Conservation (phyloP, 2,329 filamentous ascomycete genomes). For the Botrytis medusae region DNA sequence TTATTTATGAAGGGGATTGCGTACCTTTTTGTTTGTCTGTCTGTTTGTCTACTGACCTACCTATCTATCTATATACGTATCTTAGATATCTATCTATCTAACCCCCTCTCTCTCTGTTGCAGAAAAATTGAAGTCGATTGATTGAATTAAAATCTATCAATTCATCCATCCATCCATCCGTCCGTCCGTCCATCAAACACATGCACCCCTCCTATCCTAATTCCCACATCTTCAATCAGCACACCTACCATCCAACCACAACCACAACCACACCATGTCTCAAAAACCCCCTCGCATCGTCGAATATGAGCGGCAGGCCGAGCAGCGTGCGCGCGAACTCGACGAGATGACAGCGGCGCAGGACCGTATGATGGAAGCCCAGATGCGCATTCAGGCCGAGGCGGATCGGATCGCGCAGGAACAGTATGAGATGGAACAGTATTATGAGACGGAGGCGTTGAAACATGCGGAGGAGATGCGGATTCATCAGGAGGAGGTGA, state of each 20-base stretch:
- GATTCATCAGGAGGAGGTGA: slow-evolving; percentile 37
- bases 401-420: slow-evolving; percentile 38
- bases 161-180: not conserved
- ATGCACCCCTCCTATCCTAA: not conserved
- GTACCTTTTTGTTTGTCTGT: not conserved
- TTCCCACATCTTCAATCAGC: no score
- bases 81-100: not conserved
- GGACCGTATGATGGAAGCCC: slow-evolving; percentile 34
- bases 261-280: not conserved
- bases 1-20: no score
- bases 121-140: no score
- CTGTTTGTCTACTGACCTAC: not conserved
- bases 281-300: slow-evolving; percentile 35
- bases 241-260: not conserved
- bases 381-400: slow-evolving; percentile 32
- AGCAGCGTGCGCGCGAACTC: slow-evolving; percentile 35
- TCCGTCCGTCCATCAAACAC: not conserved
- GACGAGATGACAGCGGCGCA: slow-evolving; percentile 30
- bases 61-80: not conserved
- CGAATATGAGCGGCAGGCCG: slow-evolving; percentile 38
- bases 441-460: slow-evolving; percentile 38
- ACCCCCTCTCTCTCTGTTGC: no score
- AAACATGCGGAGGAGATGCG: slow-evolving; percentile 38
- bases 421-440: slow-evolving; percentile 39
- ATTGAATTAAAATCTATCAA: not conserved